phyloP scores from a whole-genome alignment of 1,284 basidiomycete genomes.

The Bondarzewia mesenterica region DNA sequence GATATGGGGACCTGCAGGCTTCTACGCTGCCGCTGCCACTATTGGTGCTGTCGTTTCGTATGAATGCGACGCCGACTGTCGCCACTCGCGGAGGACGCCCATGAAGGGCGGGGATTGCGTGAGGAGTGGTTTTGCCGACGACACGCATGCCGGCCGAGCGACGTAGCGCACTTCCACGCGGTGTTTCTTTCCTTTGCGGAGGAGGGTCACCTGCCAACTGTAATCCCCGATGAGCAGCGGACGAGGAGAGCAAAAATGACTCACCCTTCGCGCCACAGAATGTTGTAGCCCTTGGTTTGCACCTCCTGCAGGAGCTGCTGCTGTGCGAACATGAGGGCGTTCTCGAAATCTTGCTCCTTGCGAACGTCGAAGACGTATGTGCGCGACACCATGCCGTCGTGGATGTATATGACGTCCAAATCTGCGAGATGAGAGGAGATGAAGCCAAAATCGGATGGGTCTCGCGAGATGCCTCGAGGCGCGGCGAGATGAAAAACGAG shows the following conservation, averaged over 20 bases:
- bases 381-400: conserved; percentile 41
- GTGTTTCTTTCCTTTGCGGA: conserved; percentile 51
- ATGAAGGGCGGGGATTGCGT: conserved; percentile 56
- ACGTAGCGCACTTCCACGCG: conserved; percentile 63
- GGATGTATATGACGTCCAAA: conserved; percentile 46
- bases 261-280: conserved; percentile 61
- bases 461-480: neutral
- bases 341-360: conserved; percentile 30
- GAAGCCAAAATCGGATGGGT: conserved; percentile 49
- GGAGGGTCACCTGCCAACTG: conserved; percentile 63
- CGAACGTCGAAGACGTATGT: conserved; percentile 57
- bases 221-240: conserved; percentile 3
- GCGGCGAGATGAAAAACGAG: conserved; percentile 1
- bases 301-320: conserved; percentile 53
- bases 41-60: no score
- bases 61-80: no score
- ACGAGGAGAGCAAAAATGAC: conserved; percentile 12
- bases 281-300: conserved; percentile 49
- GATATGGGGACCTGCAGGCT: neutral
- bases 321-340: conserved; percentile 54
- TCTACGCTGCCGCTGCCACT: neutral
- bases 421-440: conserved; percentile 46
- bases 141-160: conserved; percentile 52
- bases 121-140: conserved; percentile 32
- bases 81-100: conserved; percentile 36